A percentile compares a stretch with the other conserved stretches of the same genome.
Evolutionary conservation across 129 eudicot genomes (phyloP).

Genomic region (Flaveria ramosissima): DNA sequence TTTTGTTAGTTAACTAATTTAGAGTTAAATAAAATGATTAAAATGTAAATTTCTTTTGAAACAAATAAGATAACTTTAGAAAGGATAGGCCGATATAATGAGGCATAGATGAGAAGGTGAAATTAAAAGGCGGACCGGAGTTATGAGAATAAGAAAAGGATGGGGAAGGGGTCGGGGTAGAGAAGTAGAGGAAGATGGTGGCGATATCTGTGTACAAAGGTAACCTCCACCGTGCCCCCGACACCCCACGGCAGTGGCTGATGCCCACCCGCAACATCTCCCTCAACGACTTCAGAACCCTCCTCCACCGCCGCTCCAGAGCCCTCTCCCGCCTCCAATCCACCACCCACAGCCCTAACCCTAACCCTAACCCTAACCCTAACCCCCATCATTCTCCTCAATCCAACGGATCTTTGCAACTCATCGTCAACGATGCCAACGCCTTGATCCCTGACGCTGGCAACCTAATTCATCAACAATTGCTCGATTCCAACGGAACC

Average conservation of each 20-base stretch:
- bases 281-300: constrained; percentile 59
- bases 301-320: constrained; percentile 69
- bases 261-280: constrained; percentile 62
- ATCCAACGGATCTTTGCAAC: constrained; percentile 3
- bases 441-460: background rate
- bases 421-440: constrained; percentile 6
- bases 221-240: constrained; percentile 72
- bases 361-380: constrained; percentile 50
- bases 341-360: constrained; percentile 46
- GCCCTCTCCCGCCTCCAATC: constrained; percentile 75
- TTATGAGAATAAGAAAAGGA: no score
- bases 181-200: constrained; percentile 49
- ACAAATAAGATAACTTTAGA: no score
- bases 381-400: constrained; percentile 10
- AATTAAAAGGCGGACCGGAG: no score
- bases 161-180: no score
- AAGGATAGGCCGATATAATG: no score
- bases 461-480: constrained; percentile 22
- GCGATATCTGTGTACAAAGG: constrained; percentile 85
- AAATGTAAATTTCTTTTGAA: no score
- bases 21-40: no score
- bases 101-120: no score
- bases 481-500: constrained; percentile 13
- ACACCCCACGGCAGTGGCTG: constrained; percentile 71
- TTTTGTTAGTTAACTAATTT: no score